These are phyloP conservation scores for Austroboletus novae-zelandiae DNA, from an alignment of 1,284 basidiomycete genomes.

Conservation along the genomic window DNA sequence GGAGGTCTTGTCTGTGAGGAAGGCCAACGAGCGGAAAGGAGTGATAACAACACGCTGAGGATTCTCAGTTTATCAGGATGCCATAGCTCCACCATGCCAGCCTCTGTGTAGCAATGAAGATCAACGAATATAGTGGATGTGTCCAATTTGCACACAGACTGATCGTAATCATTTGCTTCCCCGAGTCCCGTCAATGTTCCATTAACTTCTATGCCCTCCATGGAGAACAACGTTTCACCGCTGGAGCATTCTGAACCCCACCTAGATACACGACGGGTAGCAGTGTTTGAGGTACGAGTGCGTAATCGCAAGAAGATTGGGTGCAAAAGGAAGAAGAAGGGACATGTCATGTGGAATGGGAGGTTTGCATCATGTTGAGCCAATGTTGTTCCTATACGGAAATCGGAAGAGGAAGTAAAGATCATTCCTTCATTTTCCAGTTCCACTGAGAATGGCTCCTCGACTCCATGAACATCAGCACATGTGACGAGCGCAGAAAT, in stretches of 20 bases:
- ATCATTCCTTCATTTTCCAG: conserved; percentile 48
- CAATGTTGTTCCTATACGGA: conserved; percentile 24
- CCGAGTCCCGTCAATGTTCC: conserved; percentile 47
- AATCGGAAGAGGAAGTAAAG: conserved; percentile 37
- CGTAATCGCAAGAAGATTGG: conserved; percentile 48
- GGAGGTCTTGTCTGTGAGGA: conserved; percentile 24
- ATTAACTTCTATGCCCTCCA: conserved; percentile 53
- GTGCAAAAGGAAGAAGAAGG: conserved; percentile 36
- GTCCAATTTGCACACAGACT: conserved; percentile 44
- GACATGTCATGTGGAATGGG: conserved; percentile 39
- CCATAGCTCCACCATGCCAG: conserved; percentile 72
- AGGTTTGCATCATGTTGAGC: conserved; percentile 25
- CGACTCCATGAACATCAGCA: conserved; percentile 32
- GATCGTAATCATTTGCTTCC: conserved; percentile 44
- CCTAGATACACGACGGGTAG: conserved; percentile 27
- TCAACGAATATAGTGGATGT: conserved; percentile 50
- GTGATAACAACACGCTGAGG: conserved; percentile 40
- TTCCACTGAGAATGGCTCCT: conserved; percentile 49
- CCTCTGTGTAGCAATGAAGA: conserved; percentile 55
- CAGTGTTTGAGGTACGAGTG: conserved; percentile 25
- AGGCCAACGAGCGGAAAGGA: conserved; percentile 12
- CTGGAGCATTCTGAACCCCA: conserved; percentile 34
- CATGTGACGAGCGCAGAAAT: conserved; percentile 50
- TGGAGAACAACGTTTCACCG: conserved; percentile 52
- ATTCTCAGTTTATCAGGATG: conserved; percentile 61